Evolutionary conservation across 352 stramenopile genomes (phyloP), one percentile per base, ranked within the genome.

Genomic region (Globisporangium canariense): DNA sequence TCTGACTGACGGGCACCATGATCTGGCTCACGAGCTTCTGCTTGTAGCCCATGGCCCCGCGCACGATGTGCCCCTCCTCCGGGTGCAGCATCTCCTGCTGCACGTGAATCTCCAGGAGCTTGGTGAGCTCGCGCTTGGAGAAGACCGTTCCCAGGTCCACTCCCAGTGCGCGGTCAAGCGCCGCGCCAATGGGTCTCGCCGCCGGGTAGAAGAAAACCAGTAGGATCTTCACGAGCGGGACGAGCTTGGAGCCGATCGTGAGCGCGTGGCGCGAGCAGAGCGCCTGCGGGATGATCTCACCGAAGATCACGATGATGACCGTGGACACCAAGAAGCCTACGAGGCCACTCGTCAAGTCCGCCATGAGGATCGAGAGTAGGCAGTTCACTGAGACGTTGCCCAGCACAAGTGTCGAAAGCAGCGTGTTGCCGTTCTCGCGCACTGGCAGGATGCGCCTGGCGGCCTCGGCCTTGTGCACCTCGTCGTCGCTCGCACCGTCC

Each of bases 341-440:
- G 30, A 96, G 58, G 0, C 90, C 89, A 60, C 75, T 90, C 9
- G 88, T 90, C 58, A 98, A 79, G 50, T 97, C 91, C 8, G 94
- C 95, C 78, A 99, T 92, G 2, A 99, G 77, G 78, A 99, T 99
- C 4, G 97, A 98, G 4, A 99, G 74, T 46, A 98, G 47, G 41
- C 95, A 94, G 74, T 99, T 99, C 10, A 99, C 97, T 2, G 86
- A 86, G 2, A 99, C 95, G 68, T 99, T 99, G 55, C 97, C 97
- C 11, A 99, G 71, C 16, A 99, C 81, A 40, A 99, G 79, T 18
- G 97, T 99, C 70, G 96, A 98, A 38, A 99, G 88, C 47, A 99
- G 79, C 22, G 98, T 77, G 73, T 99, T 99, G 40, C 97, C 97
- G 72, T 98, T 86, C 40, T 87, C 70, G 16, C 97, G 89, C 34